These are phyloP conservation scores for Calonectria honghensis DNA, from an alignment of 2,329 filamentous ascomycete species.

Conservation along the genomic window DNA sequence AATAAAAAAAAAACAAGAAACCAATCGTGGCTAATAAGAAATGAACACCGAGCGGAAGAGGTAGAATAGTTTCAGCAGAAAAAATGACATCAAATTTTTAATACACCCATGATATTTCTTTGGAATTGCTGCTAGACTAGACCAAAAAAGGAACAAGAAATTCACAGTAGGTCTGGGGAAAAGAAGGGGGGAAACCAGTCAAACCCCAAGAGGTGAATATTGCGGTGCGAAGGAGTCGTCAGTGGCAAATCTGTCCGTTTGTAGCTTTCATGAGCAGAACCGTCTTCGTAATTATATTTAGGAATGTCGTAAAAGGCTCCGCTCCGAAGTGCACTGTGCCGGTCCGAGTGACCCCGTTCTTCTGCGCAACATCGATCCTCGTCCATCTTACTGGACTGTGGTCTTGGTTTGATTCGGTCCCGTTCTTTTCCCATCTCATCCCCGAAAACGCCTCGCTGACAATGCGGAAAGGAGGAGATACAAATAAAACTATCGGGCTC, in stretches of 20 bases:
- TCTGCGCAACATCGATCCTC: conserved; percentile 25
- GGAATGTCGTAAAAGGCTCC: conserved; percentile 16
- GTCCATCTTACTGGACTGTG: conserved; percentile 9
- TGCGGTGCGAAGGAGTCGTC: background rate
- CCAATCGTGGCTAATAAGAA: background rate
- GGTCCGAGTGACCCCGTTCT: conserved; percentile 2
- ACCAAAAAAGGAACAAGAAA: conserved; percentile 45
- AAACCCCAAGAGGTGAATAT: conserved; percentile 11
- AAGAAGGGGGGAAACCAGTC: conserved; percentile 39
- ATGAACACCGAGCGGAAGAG: background rate
- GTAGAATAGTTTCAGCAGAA: conserved; percentile 1
- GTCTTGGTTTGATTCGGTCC: conserved; percentile 36
- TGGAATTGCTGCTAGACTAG: conserved; percentile 52
- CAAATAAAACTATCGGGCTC: conserved; percentile 43
- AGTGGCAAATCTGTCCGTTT: background rate
- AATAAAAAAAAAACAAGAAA: conserved; percentile 8
- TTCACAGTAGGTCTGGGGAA: conserved; percentile 34
- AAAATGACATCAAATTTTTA: conserved; percentile 29
- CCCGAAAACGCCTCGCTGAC: conserved; percentile 59
- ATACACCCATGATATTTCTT: conserved; percentile 46
- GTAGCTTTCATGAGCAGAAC: conserved; percentile 14
- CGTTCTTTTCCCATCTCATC: conserved; percentile 51
- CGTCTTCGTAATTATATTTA: conserved; percentile 26
- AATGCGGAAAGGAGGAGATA: conserved; percentile 54
- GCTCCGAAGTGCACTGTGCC: conserved; percentile 31